Percentiles rank a stretch among this genome's conserved stretches.
Evolutionary conservation across 2,329 filamentous ascomycete species (phyloP).

Genomic region (Clonostachys rosea): DNA sequence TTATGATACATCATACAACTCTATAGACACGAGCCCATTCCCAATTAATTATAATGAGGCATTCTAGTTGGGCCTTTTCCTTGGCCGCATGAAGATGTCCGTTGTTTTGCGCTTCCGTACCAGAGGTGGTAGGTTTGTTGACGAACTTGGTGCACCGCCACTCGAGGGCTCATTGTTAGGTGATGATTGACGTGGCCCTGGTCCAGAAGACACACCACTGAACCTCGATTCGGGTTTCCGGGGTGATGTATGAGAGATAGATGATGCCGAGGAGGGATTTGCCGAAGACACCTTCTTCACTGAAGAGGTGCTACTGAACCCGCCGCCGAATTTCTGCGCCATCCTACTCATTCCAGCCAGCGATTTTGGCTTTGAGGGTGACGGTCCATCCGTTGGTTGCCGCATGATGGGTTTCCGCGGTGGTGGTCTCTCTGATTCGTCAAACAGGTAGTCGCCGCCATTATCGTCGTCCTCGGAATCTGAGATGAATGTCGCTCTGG

Average conservation of each 20-base stretch:
- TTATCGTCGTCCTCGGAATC: constrained; percentile 28
- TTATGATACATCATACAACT: background rate
- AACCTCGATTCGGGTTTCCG: too few species aligned
- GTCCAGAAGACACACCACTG: too few species aligned
- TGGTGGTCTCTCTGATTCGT: background rate
- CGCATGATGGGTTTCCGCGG: background rate
- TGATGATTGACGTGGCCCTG: too few species aligned
- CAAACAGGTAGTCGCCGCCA: constrained; percentile 6
- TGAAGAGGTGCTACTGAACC: too few species aligned
- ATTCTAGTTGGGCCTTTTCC: constrained; percentile 20
- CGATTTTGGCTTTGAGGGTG: background rate
- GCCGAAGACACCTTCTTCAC: too few species aligned
- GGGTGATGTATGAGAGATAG: too few species aligned
- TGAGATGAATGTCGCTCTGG: constrained; percentile 30
- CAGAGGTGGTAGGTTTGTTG: background rate
- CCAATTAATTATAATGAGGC: background rate
- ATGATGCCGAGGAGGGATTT: too few species aligned
- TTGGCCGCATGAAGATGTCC: constrained; percentile 46
- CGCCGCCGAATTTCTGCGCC: background rate
- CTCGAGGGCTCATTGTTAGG: too few species aligned
- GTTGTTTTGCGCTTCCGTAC: constrained; percentile 37
- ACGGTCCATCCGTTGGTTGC: too few species aligned
- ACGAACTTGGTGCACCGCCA: too few species aligned
- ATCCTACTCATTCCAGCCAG: background rate
- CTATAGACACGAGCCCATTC: too few species aligned